Conservation (phyloP, 306 rosid species). For the Herpetospermum pedunculosum region DNA sequence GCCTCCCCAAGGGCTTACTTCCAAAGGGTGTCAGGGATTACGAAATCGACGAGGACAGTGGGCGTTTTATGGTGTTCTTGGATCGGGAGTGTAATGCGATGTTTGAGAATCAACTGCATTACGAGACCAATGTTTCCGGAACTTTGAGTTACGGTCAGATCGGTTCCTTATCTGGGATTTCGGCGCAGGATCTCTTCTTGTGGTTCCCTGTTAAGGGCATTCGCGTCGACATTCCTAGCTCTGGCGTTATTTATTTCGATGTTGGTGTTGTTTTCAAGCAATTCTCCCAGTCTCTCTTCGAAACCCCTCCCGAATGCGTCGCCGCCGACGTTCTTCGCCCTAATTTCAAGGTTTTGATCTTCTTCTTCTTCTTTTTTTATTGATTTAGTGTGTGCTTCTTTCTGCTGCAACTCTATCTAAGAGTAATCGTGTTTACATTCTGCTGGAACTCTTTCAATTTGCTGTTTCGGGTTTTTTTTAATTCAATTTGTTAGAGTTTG, state of each 20-base stretch:
- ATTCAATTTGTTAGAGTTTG: background rate
- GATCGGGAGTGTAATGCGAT: slow-evolving; percentile 86
- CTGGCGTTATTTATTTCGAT: slow-evolving; percentile 74
- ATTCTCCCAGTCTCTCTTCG: slow-evolving; percentile 67
- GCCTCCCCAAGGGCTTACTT: slow-evolving; percentile 74
- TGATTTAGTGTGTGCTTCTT: too few species aligned
- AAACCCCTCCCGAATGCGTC: slow-evolving; percentile 61
- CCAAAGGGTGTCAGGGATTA: slow-evolving; percentile 58
- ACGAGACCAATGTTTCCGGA: slow-evolving; percentile 66
- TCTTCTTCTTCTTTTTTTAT: background rate
- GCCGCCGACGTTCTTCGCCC: slow-evolving; percentile 15
- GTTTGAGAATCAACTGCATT: slow-evolving; percentile 75
- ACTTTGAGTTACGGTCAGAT: slow-evolving; percentile 47
- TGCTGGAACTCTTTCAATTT: too few species aligned
- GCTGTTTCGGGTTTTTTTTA: background rate
- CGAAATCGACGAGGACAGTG: slow-evolving; percentile 24
- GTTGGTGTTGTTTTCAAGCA: slow-evolving; percentile 65
- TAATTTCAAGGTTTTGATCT: slow-evolving; percentile 19
- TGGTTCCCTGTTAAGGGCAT: slow-evolving; percentile 75
- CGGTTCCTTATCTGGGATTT: slow-evolving; percentile 43
- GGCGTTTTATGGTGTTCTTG: slow-evolving; percentile 42
- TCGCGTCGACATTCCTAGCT: slow-evolving; percentile 67
- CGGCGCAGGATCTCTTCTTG: slow-evolving; percentile 75
- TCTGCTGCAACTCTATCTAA: too few species aligned
- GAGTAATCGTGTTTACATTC: too few species aligned